Evolutionary conservation across 2,329 filamentous ascomycete species (phyloP).

Genomic region (Fusarium bulbicola): DNA sequence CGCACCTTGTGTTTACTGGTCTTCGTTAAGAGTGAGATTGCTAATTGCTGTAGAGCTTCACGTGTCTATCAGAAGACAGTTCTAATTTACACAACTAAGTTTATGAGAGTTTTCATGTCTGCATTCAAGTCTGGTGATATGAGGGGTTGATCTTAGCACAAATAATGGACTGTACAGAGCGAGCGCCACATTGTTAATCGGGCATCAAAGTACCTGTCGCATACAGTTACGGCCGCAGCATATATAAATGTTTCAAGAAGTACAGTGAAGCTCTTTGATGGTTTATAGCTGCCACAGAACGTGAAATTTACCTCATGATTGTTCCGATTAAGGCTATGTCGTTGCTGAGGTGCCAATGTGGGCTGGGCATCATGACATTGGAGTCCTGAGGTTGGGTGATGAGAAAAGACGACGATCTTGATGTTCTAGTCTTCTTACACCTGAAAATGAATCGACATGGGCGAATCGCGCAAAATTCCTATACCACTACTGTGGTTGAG

Average conservation of each 20-base stretch:
- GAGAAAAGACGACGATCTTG: neutral
- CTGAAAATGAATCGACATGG: neutral
- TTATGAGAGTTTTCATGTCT: no score
- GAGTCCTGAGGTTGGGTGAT: neutral
- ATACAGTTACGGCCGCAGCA: neutral
- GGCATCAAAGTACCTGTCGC: fast-evolving
- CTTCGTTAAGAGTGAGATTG: neutral
- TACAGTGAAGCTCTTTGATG: fast-evolving
- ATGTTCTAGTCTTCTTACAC: fast-evolving
- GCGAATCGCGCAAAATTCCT: neutral
- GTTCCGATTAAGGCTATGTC: neutral
- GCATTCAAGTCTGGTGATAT: neutral
- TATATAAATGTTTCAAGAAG: neutral
- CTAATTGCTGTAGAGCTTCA: no score
- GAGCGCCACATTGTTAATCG: neutral
- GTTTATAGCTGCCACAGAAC: no score
- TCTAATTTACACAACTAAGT: fast-evolving
- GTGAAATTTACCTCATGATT: neutral
- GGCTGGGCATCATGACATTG: neutral
- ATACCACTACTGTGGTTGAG: neutral
- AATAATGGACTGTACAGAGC: neutral
- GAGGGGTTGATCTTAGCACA: neutral
- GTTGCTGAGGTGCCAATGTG: neutral
- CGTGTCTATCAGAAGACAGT: fast-evolving
- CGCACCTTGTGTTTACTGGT: fast-evolving